Percentiles rank a stretch among this genome's conserved stretches.
Evolutionary conservation across 108 stramenopile genomes (phyloP).

Genomic region (Cylindrotheca fusiformis): DNA sequence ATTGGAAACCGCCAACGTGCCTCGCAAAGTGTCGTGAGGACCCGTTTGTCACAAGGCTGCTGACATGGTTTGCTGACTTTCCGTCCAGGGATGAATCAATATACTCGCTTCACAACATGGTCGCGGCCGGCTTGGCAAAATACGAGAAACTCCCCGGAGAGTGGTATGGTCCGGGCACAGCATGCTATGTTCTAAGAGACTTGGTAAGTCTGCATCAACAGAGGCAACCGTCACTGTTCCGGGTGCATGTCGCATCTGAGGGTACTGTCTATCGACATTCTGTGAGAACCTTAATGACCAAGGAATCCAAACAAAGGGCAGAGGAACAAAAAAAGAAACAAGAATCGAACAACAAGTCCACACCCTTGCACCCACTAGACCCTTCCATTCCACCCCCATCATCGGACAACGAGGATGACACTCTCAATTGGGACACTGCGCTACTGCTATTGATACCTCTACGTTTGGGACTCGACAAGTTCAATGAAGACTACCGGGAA

Average conservation of each 20-base stretch:
- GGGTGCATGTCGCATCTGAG: slow-evolving; percentile 77
- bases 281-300: slow-evolving; percentile 67
- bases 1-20: slow-evolving; percentile 46
- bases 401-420: background rate
- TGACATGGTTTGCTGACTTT: slow-evolving; percentile 86
- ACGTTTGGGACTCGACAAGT: slow-evolving; percentile 64
- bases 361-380: slow-evolving; percentile 25
- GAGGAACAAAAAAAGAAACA: slow-evolving; percentile 6
- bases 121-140: slow-evolving; percentile 68
- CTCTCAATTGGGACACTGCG: slow-evolving; percentile 64
- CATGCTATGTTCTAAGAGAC: slow-evolving; percentile 77
- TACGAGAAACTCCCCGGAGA: slow-evolving; percentile 83
- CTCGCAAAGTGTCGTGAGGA: slow-evolving; percentile 29
- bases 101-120: slow-evolving; percentile 86
- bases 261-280: slow-evolving; percentile 81
- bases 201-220: slow-evolving; percentile 57
- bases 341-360: slow-evolving; percentile 7
- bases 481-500: slow-evolving; percentile 55
- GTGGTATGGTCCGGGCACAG: slow-evolving; percentile 89
- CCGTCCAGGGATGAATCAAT: slow-evolving; percentile 41
- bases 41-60: slow-evolving; percentile 31
- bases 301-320: slow-evolving; percentile 30
- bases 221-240: slow-evolving; percentile 30
- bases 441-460: slow-evolving; percentile 75
- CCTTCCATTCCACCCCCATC: slow-evolving; percentile 2